These are phyloP conservation scores for Coprinopsis sp. DNA, from an alignment of 768 basidiomycete species.

Conservation along the genomic window DNA sequence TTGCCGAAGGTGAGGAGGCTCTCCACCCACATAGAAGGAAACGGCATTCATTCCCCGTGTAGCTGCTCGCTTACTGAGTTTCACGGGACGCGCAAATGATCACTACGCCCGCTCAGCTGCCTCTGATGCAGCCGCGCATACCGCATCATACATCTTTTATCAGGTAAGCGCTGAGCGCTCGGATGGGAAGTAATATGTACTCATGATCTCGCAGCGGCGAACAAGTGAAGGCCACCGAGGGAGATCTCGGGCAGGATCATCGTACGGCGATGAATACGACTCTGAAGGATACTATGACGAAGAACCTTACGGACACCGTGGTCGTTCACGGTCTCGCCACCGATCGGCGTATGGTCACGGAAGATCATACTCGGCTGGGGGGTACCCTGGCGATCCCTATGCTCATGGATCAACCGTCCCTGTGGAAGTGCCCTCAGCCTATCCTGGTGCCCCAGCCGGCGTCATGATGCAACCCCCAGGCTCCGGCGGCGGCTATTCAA, in stretches of 20 bases:
- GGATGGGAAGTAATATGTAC: too few relatives aligned
- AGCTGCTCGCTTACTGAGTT: slow-evolving; percentile 58
- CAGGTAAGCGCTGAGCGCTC: slow-evolving; percentile 44
- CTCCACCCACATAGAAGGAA: background rate
- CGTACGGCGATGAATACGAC: slow-evolving; percentile 12
- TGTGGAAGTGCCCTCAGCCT: background rate
- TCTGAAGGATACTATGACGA: slow-evolving; percentile 3
- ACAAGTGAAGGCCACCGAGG: slow-evolving; percentile 26
- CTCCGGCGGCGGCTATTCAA: background rate
- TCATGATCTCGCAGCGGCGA: slow-evolving; percentile 26
- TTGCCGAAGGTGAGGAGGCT: slow-evolving; percentile 55
- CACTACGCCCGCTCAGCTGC: slow-evolving; percentile 44
- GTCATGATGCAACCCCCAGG: background rate
- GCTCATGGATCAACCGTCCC: slow-evolving; percentile 11
- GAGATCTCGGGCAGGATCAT: slow-evolving; percentile 32
- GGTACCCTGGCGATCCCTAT: too few relatives aligned
- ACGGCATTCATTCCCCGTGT: slow-evolving; percentile 7
- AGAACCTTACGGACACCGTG: slow-evolving; percentile 15
- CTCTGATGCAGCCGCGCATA: slow-evolving; percentile 64
- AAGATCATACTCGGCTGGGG: slow-evolving; percentile 12
- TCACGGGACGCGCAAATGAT: slow-evolving; percentile 40
- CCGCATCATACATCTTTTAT: slow-evolving; percentile 56
- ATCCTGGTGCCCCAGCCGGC: too few relatives aligned
- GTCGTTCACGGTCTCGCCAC: slow-evolving; percentile 35
- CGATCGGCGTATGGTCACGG: slow-evolving; percentile 28